A percentile compares a stretch with the other conserved stretches of the same genome.
Evolutionary conservation across 2,329 filamentous ascomycete species (phyloP).

Genomic region (Phialophora tarda): DNA sequence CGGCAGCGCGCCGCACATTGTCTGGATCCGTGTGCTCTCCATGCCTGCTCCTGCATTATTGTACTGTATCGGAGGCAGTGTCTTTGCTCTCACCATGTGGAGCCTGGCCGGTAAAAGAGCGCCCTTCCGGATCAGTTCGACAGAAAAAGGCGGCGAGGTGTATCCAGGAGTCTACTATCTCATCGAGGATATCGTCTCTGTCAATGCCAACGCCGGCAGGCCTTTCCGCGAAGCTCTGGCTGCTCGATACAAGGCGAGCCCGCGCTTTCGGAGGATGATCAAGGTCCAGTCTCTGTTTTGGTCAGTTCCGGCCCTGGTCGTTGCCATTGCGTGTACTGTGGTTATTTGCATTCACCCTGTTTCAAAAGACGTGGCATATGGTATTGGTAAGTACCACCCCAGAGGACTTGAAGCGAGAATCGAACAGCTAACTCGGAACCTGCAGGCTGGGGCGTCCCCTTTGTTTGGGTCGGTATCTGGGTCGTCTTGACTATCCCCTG

Average conservation of each 20-base stretch:
- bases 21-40: conserved; percentile 39
- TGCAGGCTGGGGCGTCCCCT: conserved; percentile 52
- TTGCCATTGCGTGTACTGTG: conserved; percentile 54
- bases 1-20: conserved; percentile 39
- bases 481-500: conserved; percentile 54
- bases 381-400: conserved; percentile 37
- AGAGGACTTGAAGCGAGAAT: not conserved
- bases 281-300: conserved; percentile 63
- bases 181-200: conserved; percentile 70
- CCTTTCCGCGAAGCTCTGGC: conserved; percentile 59
- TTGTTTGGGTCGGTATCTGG: conserved; percentile 52
- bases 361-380: conserved; percentile 56
- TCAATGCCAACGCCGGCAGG: conserved; percentile 67
- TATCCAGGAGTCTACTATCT: conserved; percentile 68
- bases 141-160: conserved; percentile 63
- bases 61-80: conserved; percentile 28
- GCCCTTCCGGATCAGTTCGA: conserved; percentile 69
- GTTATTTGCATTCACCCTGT: conserved; percentile 55
- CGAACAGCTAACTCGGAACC: not conserved
- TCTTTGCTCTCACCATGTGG: conserved; percentile 36
- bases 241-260: conserved; percentile 60
- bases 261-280: conserved; percentile 60
- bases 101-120: conserved; percentile 45
- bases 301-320: conserved; percentile 58
- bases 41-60: conserved; percentile 38